Base-by-base conservation (phyloP, 2,329 filamentous ascomycete species). In the Diaporthe humulicola region DNA sequence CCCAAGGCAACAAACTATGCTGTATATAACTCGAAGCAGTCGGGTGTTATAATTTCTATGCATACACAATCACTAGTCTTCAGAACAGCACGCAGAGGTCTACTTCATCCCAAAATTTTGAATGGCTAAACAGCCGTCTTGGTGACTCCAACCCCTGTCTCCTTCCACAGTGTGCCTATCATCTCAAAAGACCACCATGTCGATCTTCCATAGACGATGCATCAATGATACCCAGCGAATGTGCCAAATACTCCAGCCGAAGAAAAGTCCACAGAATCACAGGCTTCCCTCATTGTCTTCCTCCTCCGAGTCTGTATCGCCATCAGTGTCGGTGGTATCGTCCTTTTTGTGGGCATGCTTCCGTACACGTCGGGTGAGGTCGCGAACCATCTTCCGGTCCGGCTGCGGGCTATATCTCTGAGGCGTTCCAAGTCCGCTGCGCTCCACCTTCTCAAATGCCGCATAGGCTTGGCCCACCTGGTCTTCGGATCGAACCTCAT, bases 331-430 rank as follows among this genome's bases (percentile, higher is more conserved):
- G 3, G 54, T 71, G 7, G 56, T 60, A 12, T 28, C 28, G 6
- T 33, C 52, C 10, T 4, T 8, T 2, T 4, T 19, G 17, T 2
- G 25, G 4, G 14, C 17, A 5, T 4, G 4, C 8, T n/a, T 38
- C 1, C 22, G 7, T 0, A 50, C 38, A 3, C 30, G 22, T 3
- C 54, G 70, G 1, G 30, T 71, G 22, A 71, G 56, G 8, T 71
- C 56, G 14, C 56, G 56, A 60, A 61, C 7, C 42, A 71, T 61
- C 56, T 50, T 71, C 25, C 40, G 7, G 22, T 61, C 56, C 14
- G 70, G n/a, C 33, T 38, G 42, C 15, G 70, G 70, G 7, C 10
- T n/a, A 15, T 71, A 71, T 15, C 4, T 40, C 5, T 4, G 19
- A 4, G n/a, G 3, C 3, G 3, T 6, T 17, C 38, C 52, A 25